A percentile compares a stretch with the other conserved stretches of the same genome.
These are phyloP conservation scores for Microsporum canis DNA, from an alignment of 2,329 filamentous ascomycete genomes.

Conservation along the genomic window DNA sequence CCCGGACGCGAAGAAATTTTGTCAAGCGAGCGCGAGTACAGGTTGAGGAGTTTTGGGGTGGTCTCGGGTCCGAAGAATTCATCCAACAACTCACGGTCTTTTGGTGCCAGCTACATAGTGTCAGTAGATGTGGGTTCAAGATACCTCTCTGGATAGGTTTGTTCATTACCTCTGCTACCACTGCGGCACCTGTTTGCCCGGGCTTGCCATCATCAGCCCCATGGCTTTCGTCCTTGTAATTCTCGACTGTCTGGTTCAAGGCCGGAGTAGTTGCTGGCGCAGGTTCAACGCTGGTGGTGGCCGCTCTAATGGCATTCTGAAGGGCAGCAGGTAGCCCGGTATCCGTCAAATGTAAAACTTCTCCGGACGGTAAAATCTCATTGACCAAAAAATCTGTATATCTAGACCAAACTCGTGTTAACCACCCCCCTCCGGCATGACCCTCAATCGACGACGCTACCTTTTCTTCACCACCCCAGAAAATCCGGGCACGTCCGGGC, in stretches of 20 bases:
- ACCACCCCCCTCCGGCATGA: background rate
- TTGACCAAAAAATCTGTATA: constrained; percentile 92
- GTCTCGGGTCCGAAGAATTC: constrained; percentile 42
- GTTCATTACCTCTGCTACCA: background rate
- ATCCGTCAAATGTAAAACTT: constrained; percentile 59
- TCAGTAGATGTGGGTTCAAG: background rate
- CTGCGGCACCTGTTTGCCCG: background rate
- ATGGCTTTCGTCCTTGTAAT: background rate
- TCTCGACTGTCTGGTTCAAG: background rate
- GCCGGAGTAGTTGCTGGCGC: background rate
- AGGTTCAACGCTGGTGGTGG: background rate
- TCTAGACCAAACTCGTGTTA: constrained; percentile 30
- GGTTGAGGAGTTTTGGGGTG: constrained; percentile 40
- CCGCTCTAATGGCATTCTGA: constrained; percentile 8
- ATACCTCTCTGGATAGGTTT: background rate
- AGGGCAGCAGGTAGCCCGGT: constrained; percentile 24
- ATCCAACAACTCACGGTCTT: constrained; percentile 36
- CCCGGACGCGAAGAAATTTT: constrained; percentile 46
- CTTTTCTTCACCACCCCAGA: constrained; percentile 56
- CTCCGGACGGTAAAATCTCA: constrained; percentile 66
- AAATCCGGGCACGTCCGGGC: constrained; percentile 47
- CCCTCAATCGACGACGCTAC: constrained; percentile 23
- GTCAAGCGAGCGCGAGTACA: constrained; percentile 45
- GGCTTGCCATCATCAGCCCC: background rate
- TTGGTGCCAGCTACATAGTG: constrained; percentile 20